phyloP scores from a whole-genome alignment of 768 basidiomycete genomes.

The Podaxis sp. region DNA sequence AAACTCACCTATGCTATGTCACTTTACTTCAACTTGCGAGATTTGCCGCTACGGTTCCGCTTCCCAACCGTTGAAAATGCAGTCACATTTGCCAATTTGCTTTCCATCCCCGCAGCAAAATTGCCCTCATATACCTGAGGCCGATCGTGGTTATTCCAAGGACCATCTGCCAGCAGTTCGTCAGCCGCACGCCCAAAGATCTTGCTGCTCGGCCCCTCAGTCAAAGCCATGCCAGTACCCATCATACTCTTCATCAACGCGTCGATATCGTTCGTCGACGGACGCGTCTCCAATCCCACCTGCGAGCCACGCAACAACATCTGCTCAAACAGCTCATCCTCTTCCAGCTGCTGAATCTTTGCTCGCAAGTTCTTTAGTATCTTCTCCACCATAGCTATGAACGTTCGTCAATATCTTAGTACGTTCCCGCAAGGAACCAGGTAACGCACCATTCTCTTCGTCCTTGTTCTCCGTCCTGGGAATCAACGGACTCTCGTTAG shows the following conservation, averaged over 20 bases:
- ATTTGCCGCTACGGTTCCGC: constrained; percentile 5
- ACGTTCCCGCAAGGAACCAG: not conserved
- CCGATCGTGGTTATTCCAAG: constrained; percentile 5
- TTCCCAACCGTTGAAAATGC: constrained; percentile 6
- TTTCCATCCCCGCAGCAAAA: not conserved
- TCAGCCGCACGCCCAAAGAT: constrained; percentile 7
- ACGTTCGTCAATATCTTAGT: not conserved
- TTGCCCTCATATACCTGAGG: not conserved
- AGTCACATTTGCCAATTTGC: not conserved
- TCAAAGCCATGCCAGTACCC: constrained; percentile 28
- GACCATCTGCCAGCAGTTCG: constrained; percentile 5
- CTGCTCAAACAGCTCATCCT: constrained; percentile 48
- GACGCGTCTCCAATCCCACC: constrained; percentile 40
- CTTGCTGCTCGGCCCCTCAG: constrained; percentile 15
- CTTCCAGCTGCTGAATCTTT: constrained; percentile 39
- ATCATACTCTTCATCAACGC: constrained; percentile 53
- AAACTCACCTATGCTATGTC: not conserved
- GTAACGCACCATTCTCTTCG: constrained; percentile 36
- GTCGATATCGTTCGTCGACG: constrained; percentile 46
- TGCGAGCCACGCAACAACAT: constrained; percentile 45
- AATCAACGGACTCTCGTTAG: constrained; percentile 38
- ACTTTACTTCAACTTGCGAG: constrained; percentile 5
- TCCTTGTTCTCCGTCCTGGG: constrained; percentile 16
- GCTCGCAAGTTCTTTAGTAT: constrained; percentile 35
- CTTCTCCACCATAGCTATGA: constrained; percentile 25